phyloP scores from a whole-genome alignment of 2,329 filamentous ascomycete genomes.

The Aspergillus sp. region DNA sequence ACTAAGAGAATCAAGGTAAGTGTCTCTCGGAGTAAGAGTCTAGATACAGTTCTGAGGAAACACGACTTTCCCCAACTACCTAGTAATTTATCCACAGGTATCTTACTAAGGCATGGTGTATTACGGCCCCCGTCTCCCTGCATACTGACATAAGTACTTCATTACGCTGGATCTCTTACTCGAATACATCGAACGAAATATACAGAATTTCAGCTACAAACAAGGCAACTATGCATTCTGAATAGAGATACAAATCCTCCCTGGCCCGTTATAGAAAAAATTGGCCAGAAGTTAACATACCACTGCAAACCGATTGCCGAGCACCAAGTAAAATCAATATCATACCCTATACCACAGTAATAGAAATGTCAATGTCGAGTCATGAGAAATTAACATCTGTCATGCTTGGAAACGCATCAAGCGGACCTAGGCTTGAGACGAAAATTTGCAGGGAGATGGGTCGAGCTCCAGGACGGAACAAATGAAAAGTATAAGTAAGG shows the following conservation, averaged over 20 bases:
- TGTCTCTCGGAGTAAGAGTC: no score
- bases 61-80: neutral
- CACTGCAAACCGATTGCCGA: neutral
- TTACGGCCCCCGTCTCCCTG: neutral
- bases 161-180: neutral
- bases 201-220: neutral
- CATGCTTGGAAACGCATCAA: neutral
- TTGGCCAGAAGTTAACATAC: neutral
- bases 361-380: neutral
- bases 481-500: neutral
- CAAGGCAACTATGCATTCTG: neutral
- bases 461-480: neutral
- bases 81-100: neutral
- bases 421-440: neutral
- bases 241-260: neutral
- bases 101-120: neutral
- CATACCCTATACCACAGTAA: neutral
- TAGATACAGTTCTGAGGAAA: no score
- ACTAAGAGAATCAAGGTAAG: no score
- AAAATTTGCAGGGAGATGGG: neutral
- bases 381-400: neutral
- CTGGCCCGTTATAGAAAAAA: neutral
- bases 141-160: neutral
- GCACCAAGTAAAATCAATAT: neutral
- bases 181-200: neutral